Evolutionary conservation across 2,329 filamentous ascomycete genomes (phyloP), one percentile per base, ranked within the genome.

Genomic region (Phaeosphaeria sp.): DNA sequence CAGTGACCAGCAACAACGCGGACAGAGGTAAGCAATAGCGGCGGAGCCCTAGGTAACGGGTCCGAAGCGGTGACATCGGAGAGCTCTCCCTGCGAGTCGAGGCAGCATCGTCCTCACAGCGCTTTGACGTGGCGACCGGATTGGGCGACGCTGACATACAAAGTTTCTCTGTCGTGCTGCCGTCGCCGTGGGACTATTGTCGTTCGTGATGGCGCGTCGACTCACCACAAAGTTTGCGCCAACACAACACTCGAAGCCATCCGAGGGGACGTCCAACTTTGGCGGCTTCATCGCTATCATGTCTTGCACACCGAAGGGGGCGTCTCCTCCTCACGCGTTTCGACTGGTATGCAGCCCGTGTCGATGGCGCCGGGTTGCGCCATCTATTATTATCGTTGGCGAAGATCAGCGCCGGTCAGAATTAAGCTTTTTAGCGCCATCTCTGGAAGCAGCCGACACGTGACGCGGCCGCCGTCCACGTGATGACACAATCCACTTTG

Each of bases 21-120:
- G 47, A 49, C 52, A 47, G 30, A 48, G 49, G 61, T 68, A 64
- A 67, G 66, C 65, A 64, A n/a, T 59, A 61, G 60, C 64, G 63
- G 67, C 65, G 66, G 67, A 69, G 67, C 63, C 60, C 61, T 61
- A 60, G 39, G 43, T 63, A 58, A 62, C 59, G 61, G 59, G 51
- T 55, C 51, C 54, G 43, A 47, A 61, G 53, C 53, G 52, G 57
- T 55, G 45, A 58, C 22, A 51, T 45, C 45, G 45, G 43, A 45
- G 30, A 45, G 40, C 33, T 45, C 53, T 49, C 46, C 54, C 61
- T 49, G 59, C 60, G 42, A 44, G 59, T 60, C 58, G 56, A 33
- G 45, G 48, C 49, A 56, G 49, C 45, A 36, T 57, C 53, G 43
- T 55, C 40, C 57, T 49, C 50, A 47, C 58, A 40, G 48, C 48